Conservation (phyloP, 192 early-diverging fungal species). For the Podila horticola region DNA sequence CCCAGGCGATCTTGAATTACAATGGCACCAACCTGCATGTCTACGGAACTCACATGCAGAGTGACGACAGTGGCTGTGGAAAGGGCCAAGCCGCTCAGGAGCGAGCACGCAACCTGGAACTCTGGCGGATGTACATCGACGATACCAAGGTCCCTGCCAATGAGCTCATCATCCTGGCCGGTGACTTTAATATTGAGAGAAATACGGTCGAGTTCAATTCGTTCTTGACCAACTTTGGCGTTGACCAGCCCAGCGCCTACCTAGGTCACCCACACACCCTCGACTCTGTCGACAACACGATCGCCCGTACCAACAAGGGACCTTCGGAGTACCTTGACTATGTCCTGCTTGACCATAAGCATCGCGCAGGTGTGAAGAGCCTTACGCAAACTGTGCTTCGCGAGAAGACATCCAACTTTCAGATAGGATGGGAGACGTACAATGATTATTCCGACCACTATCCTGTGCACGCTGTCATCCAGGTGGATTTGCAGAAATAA, state of each 20-base stretch:
- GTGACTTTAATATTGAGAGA: constrained; percentile 36
- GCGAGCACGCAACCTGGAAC: constrained; percentile 10
- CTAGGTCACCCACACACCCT: constrained; percentile 24
- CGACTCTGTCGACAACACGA: constrained; percentile 32
- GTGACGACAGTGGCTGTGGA: constrained; percentile 16
- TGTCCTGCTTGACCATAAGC: constrained; percentile 39
- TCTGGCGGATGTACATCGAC: constrained; percentile 29
- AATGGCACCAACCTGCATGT: constrained; percentile 39
- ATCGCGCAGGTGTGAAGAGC: constrained; percentile 15
- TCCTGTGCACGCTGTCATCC: constrained; percentile 18
- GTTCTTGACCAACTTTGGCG: constrained; percentile 8
- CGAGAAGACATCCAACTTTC: constrained; percentile 16
- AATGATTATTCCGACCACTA: constrained; percentile 46
- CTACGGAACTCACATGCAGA: constrained; percentile 47
- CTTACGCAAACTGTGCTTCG: constrained; percentile 12
- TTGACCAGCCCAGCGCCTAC: constrained; percentile 10
- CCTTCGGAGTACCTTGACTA: constrained; percentile 33
- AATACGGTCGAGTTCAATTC: constrained; percentile 23
- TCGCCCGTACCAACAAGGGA: constrained; percentile 30
- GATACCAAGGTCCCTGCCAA: constrained; percentile 29
- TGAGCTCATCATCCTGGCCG: constrained; percentile 40
- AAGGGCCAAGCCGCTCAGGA: constrained; percentile 17
- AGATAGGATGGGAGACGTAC: constrained; percentile 21
- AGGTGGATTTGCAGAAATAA: constrained; percentile 10
- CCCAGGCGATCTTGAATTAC: constrained; percentile 30